Conservation (phyloP, 164 flowering plant genomes). For the Buxus sempervirens region DNA sequence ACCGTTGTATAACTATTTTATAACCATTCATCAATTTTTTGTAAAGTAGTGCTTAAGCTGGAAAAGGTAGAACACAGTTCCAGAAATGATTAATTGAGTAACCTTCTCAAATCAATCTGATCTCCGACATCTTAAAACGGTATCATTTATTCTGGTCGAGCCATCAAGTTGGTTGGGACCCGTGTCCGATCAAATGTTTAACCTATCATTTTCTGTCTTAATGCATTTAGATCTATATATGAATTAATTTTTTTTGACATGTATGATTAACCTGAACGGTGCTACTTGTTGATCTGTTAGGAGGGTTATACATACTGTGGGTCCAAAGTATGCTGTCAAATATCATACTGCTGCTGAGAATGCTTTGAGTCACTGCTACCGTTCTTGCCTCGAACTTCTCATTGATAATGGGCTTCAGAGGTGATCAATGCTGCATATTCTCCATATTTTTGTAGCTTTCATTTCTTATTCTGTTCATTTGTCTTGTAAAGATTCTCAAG, state of each 20-base stretch:
- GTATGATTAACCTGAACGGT: not conserved
- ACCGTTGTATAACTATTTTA: no score
- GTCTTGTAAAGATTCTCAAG: constrained; percentile 5
- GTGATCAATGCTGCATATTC: constrained; percentile 17
- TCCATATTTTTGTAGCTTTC: not conserved
- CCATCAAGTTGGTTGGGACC: no score
- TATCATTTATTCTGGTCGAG: no score
- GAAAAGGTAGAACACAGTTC: no score
- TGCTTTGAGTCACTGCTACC: constrained; percentile 97
- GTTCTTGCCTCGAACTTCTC: constrained; percentile 97
- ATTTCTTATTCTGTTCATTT: not conserved
- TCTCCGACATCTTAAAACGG: no score
- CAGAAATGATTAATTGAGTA: no score
- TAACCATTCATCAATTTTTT: not conserved
- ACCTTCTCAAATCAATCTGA: not conserved
- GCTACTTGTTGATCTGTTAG: constrained; percentile 33
- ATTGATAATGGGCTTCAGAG: constrained; percentile 87
- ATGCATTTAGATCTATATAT: no score
- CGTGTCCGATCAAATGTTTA: no score
- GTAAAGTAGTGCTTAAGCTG: not conserved
- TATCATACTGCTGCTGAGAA: constrained; percentile 99
- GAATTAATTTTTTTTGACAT: not conserved
- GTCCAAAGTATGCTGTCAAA: constrained; percentile 98
- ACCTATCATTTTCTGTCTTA: no score
- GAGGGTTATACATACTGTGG: constrained; percentile 97